Base-by-base conservation (phyloP, 106 monocot species). In the Dactylorhiza incarnata region DNA sequence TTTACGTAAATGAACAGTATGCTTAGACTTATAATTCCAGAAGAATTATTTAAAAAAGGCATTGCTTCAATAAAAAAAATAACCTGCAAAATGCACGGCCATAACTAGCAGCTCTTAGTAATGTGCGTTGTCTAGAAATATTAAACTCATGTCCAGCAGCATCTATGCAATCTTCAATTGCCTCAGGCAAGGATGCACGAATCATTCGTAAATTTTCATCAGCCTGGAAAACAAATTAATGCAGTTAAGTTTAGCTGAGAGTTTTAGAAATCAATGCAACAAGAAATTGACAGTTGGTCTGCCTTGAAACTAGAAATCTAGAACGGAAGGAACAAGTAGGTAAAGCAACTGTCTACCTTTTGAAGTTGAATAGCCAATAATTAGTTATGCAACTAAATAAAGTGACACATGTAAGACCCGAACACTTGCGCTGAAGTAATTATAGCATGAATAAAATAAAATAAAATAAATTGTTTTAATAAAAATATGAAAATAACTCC, bases 111-210 rank as follows among this genome's bases (percentile, higher is more conserved):
- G 99, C 99, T 82, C 94, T 89, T 68, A 99, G 79, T 66, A 99
- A 86, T 43, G 88, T 91, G 44, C 77, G 76, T 52, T 99, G 99
- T 45, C 94, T 89, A 79, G 86, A 90, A 83, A 85, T 25, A 88
- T 94, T 90, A 89, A 91, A 99, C 54, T 99, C 99, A 88, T 94
- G 89, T 44, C 99, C 94, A 73, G 99, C 91, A 81, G 99, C 94
- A 88, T 99, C 99, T 49, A 94, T 94, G 75, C 99, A 99, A 73
- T 82, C 83, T 72, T 99, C 84, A 77, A 99, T 88, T 52, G 99
- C 99, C 78, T 94, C 86, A 74, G 91, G 84, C 49, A 99, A 78
- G 9, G 86, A 86, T 50, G 91, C 80, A 0, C 79, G 89, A 73
- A 99, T 91, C 45, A 89, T 79, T 73, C 94, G 70, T 50, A 94